A percentile compares a stretch with the other conserved stretches of the same genome.
Conservation (phyloP, 441 rosid genomes). For the Corymbia citriodora region DNA sequence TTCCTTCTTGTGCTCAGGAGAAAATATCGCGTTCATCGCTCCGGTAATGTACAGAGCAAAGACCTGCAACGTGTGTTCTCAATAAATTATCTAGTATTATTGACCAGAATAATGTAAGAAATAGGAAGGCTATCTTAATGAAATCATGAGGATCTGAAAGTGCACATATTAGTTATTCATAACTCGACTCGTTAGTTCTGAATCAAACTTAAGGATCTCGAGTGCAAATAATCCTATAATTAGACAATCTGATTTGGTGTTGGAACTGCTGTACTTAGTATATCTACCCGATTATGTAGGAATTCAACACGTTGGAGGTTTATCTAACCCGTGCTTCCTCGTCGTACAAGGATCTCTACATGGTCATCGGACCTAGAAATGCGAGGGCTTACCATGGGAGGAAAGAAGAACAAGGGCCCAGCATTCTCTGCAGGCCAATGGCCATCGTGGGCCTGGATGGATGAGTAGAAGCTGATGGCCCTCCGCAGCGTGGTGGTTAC, state of each 20-base stretch:
- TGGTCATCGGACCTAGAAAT: neutral
- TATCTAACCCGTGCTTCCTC: neutral
- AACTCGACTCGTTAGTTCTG: fast-evolving
- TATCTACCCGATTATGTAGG: neutral
- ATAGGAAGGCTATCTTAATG: neutral
- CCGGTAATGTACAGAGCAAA: conserved; percentile 53
- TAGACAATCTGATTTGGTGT: neutral
- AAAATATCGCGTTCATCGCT: conserved; percentile 26
- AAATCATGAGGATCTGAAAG: fast-evolving
- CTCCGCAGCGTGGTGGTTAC: conserved; percentile 20
- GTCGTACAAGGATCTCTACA: neutral
- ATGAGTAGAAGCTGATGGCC: conserved; percentile 38
- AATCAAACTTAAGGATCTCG: neutral
- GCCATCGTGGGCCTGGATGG: conserved; percentile 53
- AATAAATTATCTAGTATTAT: neutral
- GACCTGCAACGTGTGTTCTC: conserved; percentile 19
- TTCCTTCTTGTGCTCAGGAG: conserved; percentile 53
- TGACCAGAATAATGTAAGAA: neutral
- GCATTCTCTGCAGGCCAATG: conserved; percentile 61
- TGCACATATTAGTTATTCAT: neutral
- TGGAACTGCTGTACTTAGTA: neutral
- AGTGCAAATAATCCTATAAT: neutral
- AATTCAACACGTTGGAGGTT: neutral
- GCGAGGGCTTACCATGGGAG: conserved; percentile 32
- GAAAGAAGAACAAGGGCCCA: conserved; percentile 56